Conservation (phyloP, 2,329 filamentous ascomycete genomes). For the Fusarium sp. region DNA sequence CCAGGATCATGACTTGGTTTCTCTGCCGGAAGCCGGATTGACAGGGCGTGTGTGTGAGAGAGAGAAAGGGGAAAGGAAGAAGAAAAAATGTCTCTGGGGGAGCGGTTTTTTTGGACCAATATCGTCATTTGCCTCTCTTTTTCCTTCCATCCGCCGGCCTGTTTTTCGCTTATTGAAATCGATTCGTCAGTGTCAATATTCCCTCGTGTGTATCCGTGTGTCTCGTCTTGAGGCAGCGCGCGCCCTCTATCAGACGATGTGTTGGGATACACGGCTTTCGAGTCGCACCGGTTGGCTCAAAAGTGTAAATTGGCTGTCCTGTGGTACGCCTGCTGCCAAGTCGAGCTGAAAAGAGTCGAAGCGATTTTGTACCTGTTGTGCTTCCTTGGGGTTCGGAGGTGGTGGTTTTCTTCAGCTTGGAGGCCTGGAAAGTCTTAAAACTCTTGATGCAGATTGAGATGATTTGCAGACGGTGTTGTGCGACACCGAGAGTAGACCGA, state of each 20-base stretch:
- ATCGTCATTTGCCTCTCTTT: constrained; percentile 1
- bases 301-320: not conserved
- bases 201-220: constrained; percentile 7
- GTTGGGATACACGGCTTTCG: not conserved
- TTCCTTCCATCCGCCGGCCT: constrained; percentile 30
- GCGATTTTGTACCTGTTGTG: not conserved
- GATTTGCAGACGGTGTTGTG: not conserved
- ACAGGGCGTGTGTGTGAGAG: not conserved
- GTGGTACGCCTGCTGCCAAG: not conserved
- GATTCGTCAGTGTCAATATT: constrained; percentile 24
- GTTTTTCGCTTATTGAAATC: constrained; percentile 39
- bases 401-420: not conserved
- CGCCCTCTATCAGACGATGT: not conserved
- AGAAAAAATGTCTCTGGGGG: not conserved
- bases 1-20: constrained; percentile 31
- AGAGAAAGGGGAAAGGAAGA: not conserved
- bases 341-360: not conserved
- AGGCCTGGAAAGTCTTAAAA: not conserved
- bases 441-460: not conserved
- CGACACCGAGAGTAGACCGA: not conserved
- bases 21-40: constrained; percentile 30
- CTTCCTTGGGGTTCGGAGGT: not conserved
- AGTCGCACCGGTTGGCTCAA: not conserved
- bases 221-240: constrained; percentile 33
- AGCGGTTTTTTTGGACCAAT: constrained; percentile 18